Base-by-base conservation (phyloP, 106 monocot genomes). In the Dendrobium chrysotoxum region DNA sequence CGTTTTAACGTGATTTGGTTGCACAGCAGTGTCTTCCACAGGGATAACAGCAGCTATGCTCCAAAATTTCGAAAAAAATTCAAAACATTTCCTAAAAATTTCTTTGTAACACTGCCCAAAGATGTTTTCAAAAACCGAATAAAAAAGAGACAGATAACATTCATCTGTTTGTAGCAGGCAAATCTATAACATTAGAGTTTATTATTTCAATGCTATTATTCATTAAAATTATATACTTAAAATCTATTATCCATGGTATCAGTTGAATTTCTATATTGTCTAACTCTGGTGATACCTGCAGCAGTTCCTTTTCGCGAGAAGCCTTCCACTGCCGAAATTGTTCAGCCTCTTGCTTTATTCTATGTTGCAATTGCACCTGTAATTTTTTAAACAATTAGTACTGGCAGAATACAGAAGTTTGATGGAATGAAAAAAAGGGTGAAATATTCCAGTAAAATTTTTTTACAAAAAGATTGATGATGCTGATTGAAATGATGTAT, bases 321-420 rank as follows among this genome's bases (percentile, higher is more conserved):
- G 92, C 98, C 82, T 99, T 99, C 98, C 98, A 99, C 50, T 86
- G 92, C 46, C 98, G 85, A 80, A 99, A 99, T 54, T 93, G 95
- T 80, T 99, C 98, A 4, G 95, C 90, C 77, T 95, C 98, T 82
- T 99, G 95, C 79, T 95, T 95, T 79, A 99, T 99, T 84, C 91
- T 99, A 78, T 99, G 89, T 86, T 91, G 98, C 86, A 99, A 89
- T 65, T 95, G 98, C 83, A 99, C 95, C 95, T 95, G 77, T 4
- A 77, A 20, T 53, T 38, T 53, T 53, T 30, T 1, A 41, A 75
- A 76, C 35, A 15, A 72, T 79, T 31, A 79, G 39, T 66, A 77
- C 28, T 78, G 1, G 5, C 70, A 70, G 31, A 70, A 70, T 35
- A 31, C 35, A 35, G 70, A 35, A 65, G 31, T 2, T 10, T 35